A percentile compares a stretch with the other conserved stretches of the same genome.
Conservation (phyloP, 2,329 filamentous ascomycete genomes). For the Huntiella savannae region DNA sequence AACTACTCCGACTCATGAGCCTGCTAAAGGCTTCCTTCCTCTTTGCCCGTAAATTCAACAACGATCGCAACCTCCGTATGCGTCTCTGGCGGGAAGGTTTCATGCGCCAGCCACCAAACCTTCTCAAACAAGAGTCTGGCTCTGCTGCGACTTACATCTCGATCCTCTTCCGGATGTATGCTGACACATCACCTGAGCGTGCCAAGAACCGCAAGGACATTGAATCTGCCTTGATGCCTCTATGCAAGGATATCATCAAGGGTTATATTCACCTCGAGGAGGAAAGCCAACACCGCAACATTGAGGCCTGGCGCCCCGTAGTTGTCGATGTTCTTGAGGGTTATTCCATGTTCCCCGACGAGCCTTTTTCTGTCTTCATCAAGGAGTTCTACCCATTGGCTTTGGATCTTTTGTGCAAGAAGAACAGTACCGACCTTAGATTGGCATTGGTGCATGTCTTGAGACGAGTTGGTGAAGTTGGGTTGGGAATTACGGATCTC, state of each 20-base stretch:
- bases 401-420: constrained; percentile 64
- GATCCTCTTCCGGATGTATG: constrained; percentile 94
- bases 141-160: constrained; percentile 87
- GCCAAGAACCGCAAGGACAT: constrained; percentile 63
- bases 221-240: constrained; percentile 76
- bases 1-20: constrained; percentile 81
- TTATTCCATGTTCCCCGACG: constrained; percentile 63
- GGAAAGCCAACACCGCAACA: constrained; percentile 92
- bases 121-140: constrained; percentile 91
- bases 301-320: constrained; percentile 89
- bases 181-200: constrained; percentile 68
- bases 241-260: constrained; percentile 85
- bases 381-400: constrained; percentile 70
- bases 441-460: constrained; percentile 59
- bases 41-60: constrained; percentile 94
- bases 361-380: constrained; percentile 64
- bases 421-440: constrained; percentile 64
- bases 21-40: constrained; percentile 90
- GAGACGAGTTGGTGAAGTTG: constrained; percentile 64
- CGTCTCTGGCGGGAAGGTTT: constrained; percentile 92
- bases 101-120: constrained; percentile 97
- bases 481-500: constrained; percentile 33
- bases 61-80: constrained; percentile 88
- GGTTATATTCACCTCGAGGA: constrained; percentile 77
- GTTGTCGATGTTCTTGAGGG: constrained; percentile 94